Evolutionary conservation across 108 stramenopile species (phyloP).

Genomic region (Licmophora abbreviata): DNA sequence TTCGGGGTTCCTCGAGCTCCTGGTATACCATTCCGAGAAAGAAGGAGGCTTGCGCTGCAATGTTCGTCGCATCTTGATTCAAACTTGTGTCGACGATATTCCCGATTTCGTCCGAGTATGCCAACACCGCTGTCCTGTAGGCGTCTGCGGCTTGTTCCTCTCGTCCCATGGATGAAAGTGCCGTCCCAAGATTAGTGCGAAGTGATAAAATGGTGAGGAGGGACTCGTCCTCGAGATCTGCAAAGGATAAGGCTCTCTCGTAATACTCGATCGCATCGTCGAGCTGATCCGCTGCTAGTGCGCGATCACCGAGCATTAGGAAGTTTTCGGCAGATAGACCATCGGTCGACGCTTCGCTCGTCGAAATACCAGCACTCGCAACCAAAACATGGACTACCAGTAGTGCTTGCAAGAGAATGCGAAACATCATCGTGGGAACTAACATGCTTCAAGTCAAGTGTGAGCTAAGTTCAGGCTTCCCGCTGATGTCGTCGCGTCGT

Average conservation of each 20-base stretch:
- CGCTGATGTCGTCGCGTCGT: too few species aligned
- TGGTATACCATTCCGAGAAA: conserved; percentile 66
- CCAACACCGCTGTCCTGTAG: conserved; percentile 23
- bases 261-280: conserved; percentile 22
- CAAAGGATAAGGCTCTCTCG: conserved; percentile 14
- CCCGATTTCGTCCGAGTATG: conserved; percentile 17
- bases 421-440: too few species aligned
- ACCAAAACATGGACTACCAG: too few species aligned
- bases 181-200: conserved; percentile 40
- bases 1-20: conserved; percentile 19
- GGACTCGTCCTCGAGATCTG: conserved; percentile 10
- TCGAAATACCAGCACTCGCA: too few species aligned
- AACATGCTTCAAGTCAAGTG: too few species aligned
- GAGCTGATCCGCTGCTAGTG: conserved; percentile 3
- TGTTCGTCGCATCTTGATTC: conserved; percentile 18
- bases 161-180: conserved; percentile 21
- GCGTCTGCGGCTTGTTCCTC: conserved; percentile 7
- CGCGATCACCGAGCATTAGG: conserved; percentile 8
- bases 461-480: too few species aligned
- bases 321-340: conserved; percentile 23
- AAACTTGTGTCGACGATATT: conserved; percentile 12
- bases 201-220: conserved; percentile 37
- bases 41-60: conserved; percentile 42
- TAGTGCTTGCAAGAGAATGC: too few species aligned
- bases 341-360: too few species aligned